A percentile compares a stretch with the other conserved stretches of the same genome.
Conservation (phyloP, 2,329 filamentous ascomycete species). For the Fusarium concolor region DNA sequence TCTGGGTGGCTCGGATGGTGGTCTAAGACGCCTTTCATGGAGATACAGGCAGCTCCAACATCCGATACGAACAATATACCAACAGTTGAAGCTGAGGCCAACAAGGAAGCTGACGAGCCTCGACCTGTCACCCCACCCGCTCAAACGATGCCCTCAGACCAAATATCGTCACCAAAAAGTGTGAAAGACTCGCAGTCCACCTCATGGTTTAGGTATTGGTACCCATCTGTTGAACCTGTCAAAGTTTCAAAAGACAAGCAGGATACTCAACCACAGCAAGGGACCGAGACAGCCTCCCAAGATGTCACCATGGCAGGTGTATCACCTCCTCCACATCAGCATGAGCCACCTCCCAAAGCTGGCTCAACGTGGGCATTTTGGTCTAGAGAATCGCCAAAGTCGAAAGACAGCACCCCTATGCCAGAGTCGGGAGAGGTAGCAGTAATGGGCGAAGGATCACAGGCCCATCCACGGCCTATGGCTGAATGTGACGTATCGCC, state of each 20-base stretch:
- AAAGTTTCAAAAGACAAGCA: slow-evolving; percentile 26
- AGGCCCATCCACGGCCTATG: slow-evolving; percentile 65
- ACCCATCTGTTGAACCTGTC: slow-evolving; percentile 34
- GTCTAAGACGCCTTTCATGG: slow-evolving; percentile 47
- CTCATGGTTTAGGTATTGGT: slow-evolving; percentile 59
- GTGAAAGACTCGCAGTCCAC: slow-evolving; percentile 39
- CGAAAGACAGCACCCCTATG: slow-evolving; percentile 46
- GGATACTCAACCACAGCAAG: slow-evolving; percentile 20
- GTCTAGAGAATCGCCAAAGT: slow-evolving; percentile 68
- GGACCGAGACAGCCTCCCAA: slow-evolving; percentile 44
- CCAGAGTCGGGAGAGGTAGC: slow-evolving; percentile 65
- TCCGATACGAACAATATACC: slow-evolving; percentile 31
- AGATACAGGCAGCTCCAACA: slow-evolving; percentile 28
- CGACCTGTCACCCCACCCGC: slow-evolving; percentile 42
- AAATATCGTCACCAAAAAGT: slow-evolving; percentile 18
- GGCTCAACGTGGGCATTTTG: slow-evolving; percentile 85
- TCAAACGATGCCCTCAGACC: slow-evolving; percentile 35
- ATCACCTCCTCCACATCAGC: slow-evolving; percentile 47
- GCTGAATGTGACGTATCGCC: slow-evolving; percentile 57
- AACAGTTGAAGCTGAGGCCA: slow-evolving; percentile 8
- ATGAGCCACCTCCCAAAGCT: slow-evolving; percentile 57
- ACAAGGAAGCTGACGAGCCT: slow-evolving; percentile 29
- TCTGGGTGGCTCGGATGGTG: slow-evolving; percentile 70
- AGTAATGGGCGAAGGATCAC: slow-evolving; percentile 66
- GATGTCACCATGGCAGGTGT: slow-evolving; percentile 60